Evolutionary conservation across 495 filamentous ascomycete genomes (phyloP), one percentile per base, ranked within the genome.

Genomic region (Aspergillus wentii): DNA sequence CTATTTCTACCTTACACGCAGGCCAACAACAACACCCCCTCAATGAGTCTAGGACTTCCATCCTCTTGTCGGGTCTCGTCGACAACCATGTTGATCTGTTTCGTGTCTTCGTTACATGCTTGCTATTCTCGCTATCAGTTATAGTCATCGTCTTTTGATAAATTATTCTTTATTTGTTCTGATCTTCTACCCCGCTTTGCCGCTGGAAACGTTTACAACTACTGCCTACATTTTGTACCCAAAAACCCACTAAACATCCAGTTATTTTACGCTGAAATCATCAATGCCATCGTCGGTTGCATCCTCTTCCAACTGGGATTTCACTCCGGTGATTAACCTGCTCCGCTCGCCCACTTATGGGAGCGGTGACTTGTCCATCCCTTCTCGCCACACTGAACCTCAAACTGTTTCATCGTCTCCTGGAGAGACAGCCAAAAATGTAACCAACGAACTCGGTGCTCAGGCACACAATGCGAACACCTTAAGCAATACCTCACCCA

Each of bases 251-350:
- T n/a, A n/a, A n/a, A n/a, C n/a, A n/a, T n/a, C n/a, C n/a, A n/a
- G n/a, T n/a, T n/a, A n/a, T n/a, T n/a, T n/a, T n/a, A n/a, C n/a
- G n/a, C n/a, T n/a, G n/a, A n/a, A 13, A 33, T 10, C 31, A 33
- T 52, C 48, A 52, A 56, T 56, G 46, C 42, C 42, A 40, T 45
- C 54, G 44, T 53, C 57, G 49, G 27, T 33, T 35, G 18, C 38
- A 21, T 38, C 43, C 15, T 34, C 51, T 38, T 61, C 62, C 29
- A 54, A 45, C 31, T 75, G 72, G 72, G 69, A 71, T 45, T 70
- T 75, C 43, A 52, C 65, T 40, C 56, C 62, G 45, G 72, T 68
- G 51, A 62, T 66, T 44, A 64, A 69, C 46, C 61, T 75, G 30
- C 57, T 73, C n/a, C 48, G 54, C 23, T 64, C 66, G 15, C 62